Base-by-base conservation (phyloP, 768 basidiomycete species). In the Lepiota venenata region DNA sequence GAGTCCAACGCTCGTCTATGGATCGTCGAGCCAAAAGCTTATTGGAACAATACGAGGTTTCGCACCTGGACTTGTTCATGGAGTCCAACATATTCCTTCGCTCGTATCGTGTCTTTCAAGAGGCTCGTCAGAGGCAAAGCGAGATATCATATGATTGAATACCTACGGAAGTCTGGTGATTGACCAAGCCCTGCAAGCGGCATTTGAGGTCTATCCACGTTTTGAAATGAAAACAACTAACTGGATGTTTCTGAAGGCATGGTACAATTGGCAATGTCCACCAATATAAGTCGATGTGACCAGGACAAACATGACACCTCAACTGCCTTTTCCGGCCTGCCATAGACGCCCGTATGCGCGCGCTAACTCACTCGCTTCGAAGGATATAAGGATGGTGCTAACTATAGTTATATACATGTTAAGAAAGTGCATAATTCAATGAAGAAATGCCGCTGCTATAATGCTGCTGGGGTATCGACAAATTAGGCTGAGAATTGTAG, bases 61-160 rank as follows among this genome's bases (percentile, higher is more conserved):
- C 67, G 12, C 60, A 92, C 93, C 75, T 93, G 80, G 50, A 96
- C 90, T 74, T 96, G 91, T 58, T 91, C 85, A 70, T 94, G 91
- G n/a, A 96, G 81, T 45, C 93, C 89, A 20, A 91, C 76, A 63
- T 88, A 94, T 58, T 94, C 90, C 51, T 71, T 75, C 2, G 74
- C 77, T 58, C 71, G 53, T 7, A 38, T 32, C n/a, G 53, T 21
- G 35, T 48, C 53, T 55, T 54, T 41, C 11, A 15, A 21, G 10
- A 35, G n/a, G 16, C 22, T 41, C 45, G 35, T 14, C 38, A 20
- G 41, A 48, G 47, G 46, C 48, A 39, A 47, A 55, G 27, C 36
- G 21, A 37, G 47, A 36, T 21, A 36, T 36, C 15, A 22, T 11
- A 47, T n/a, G 3, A 18, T 36, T 55, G 11, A 18, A 37, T 36